Evolutionary conservation across 2,329 filamentous ascomycete genomes (phyloP).

Genomic region (Dothiorella sarmentorum): DNA sequence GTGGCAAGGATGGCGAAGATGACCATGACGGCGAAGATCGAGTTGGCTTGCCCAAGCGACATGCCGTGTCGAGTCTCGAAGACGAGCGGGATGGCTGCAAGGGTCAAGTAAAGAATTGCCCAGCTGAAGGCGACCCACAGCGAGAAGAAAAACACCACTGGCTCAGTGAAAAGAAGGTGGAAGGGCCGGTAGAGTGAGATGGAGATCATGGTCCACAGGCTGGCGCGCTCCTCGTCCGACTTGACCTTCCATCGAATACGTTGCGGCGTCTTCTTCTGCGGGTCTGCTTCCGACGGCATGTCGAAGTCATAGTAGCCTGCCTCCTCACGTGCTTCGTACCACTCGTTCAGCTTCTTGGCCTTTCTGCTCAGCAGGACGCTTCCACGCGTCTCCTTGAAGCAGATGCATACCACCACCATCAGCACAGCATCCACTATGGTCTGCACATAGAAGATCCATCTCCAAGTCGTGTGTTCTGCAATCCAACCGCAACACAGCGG

Average conservation of each 20-base stretch:
- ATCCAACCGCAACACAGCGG: conserved; percentile 71
- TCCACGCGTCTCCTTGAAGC: conserved; percentile 80
- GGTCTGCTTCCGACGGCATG: conserved; percentile 32
- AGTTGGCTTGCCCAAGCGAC: conserved; percentile 62
- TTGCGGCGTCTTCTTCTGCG: conserved; percentile 34
- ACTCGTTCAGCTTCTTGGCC: conserved; percentile 69
- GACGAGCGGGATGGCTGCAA: conserved; percentile 75
- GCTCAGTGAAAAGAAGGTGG: conserved; percentile 70
- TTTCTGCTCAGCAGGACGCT: conserved; percentile 76
- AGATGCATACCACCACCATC: conserved; percentile 60
- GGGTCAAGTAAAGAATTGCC: conserved; percentile 83
- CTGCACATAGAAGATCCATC: conserved; percentile 89
- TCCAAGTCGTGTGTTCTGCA: conserved; percentile 65
- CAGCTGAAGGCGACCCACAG: conserved; percentile 88
- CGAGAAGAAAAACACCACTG: conserved; percentile 80
- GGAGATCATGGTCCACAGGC: conserved; percentile 64
- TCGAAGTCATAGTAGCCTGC: conserved; percentile 58
- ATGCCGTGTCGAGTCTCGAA: conserved; percentile 68
- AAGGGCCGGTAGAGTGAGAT: conserved; percentile 77
- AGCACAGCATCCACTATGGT: conserved; percentile 65
- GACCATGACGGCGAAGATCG: conserved; percentile 71
- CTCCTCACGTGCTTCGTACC: conserved; percentile 71
- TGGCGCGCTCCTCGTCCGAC: conserved; percentile 71
- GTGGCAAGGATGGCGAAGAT: conserved; percentile 65
- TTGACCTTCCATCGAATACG: conserved; percentile 77